Evolutionary conservation across 129 eudicot species (phyloP).

Genomic region (Artemisia argyi): DNA sequence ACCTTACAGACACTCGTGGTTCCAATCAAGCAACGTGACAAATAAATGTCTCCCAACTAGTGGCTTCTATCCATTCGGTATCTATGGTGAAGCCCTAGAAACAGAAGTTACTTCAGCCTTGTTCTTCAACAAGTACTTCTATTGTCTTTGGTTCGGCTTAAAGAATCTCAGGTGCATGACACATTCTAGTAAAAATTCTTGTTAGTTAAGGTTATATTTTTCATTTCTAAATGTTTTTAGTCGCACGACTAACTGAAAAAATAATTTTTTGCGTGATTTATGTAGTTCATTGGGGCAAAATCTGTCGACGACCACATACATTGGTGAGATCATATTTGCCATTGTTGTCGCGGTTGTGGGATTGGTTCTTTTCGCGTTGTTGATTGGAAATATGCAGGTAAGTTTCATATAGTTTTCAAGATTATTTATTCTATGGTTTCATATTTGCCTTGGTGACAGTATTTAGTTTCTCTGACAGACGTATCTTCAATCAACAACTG

Average conservation of each 20-base stretch:
- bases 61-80: constrained; percentile 67
- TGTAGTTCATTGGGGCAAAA: constrained; percentile 79
- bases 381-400: constrained; percentile 90
- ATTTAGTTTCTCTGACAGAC: constrained; percentile 43
- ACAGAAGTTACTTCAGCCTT: constrained; percentile 55
- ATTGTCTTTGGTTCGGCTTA: constrained; percentile 87
- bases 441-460: constrained; percentile 6
- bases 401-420: neutral
- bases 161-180: constrained; percentile 64
- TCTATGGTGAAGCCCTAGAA: constrained; percentile 72
- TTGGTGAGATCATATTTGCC: constrained; percentile 78
- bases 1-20: constrained; percentile 51
- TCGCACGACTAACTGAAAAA: neutral
- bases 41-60: constrained; percentile 49
- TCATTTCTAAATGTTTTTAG: neutral
- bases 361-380: constrained; percentile 75
- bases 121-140: constrained; percentile 78
- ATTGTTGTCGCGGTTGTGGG: constrained; percentile 69
- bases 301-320: constrained; percentile 61
- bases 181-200: neutral
- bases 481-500: constrained; percentile 82
- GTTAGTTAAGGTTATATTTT: constrained; percentile 1
- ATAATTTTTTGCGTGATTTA: neutral
- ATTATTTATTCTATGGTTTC: neutral
- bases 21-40: constrained; percentile 56